Evolutionary conservation across 2,329 filamentous ascomycete genomes (phyloP).

Genomic region (Aspergillus vadensis): DNA sequence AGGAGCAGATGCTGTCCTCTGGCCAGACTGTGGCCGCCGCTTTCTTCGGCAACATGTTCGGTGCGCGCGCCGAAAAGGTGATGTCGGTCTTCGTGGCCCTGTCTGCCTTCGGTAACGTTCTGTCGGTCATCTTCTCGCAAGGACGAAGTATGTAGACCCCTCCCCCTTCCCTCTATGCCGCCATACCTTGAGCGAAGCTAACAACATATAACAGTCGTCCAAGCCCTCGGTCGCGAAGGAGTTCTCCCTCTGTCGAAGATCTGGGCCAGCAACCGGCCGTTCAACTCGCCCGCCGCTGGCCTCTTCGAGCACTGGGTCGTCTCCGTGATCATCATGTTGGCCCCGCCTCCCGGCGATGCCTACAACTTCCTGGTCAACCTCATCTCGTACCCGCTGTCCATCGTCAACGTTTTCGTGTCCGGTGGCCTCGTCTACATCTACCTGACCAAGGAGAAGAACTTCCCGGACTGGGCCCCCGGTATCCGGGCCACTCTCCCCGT

Average conservation of each 20-base stretch:
- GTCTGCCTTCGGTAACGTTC: constrained; percentile 63
- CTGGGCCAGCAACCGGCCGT: constrained; percentile 70
- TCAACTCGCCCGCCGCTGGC: constrained; percentile 62
- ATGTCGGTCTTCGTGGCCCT: constrained; percentile 64
- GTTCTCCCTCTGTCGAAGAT: constrained; percentile 66
- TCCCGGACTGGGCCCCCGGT: constrained; percentile 52
- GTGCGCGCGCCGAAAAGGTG: constrained; percentile 54
- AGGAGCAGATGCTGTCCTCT: constrained; percentile 56
- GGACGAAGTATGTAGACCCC: constrained; percentile 37
- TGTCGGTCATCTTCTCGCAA: constrained; percentile 58
- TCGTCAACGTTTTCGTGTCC: constrained; percentile 56
- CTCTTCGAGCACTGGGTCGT: constrained; percentile 66
- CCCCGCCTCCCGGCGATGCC: constrained; percentile 66
- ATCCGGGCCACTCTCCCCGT: constrained; percentile 55
- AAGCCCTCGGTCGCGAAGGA: constrained; percentile 69
- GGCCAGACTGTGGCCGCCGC: constrained; percentile 58
- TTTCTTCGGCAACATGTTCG: constrained; percentile 64
- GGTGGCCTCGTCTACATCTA: constrained; percentile 54
- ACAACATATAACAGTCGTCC: constrained; percentile 33
- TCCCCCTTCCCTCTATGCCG: no score
- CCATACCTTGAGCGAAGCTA: constrained; percentile 1
- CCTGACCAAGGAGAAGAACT: constrained; percentile 35
- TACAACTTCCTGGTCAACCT: constrained; percentile 62
- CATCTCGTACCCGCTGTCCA: constrained; percentile 45
- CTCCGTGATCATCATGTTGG: constrained; percentile 65